Percentiles rank a stretch among this genome's conserved stretches.
These are phyloP conservation scores for Pterocarpus santalinus DNA, from an alignment of 306 rosid species.

Conservation along the genomic window DNA sequence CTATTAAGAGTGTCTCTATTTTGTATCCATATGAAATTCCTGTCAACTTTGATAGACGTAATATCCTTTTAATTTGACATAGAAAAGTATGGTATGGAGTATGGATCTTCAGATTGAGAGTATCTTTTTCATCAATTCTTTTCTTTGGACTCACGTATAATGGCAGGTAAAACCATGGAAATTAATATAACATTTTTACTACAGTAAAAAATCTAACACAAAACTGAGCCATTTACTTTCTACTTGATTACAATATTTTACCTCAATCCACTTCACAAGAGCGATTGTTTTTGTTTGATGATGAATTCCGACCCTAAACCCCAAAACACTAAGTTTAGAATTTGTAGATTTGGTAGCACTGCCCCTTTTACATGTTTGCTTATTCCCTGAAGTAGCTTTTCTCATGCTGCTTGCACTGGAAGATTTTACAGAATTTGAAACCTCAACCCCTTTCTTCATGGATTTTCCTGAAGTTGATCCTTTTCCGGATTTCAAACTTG, in stretches of 20 bases:
- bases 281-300: constrained; percentile 38
- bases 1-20: neutral
- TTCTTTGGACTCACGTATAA: neutral
- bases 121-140: neutral
- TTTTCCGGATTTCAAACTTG: constrained; percentile 51
- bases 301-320: constrained; percentile 82
- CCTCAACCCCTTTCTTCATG: constrained; percentile 50
- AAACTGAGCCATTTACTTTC: constrained; percentile 36
- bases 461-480: constrained; percentile 47
- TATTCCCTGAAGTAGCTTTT: constrained; percentile 61
- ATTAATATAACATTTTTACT: constrained; percentile 34
- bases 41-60: neutral
- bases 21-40: constrained; percentile 4
- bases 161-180: constrained; percentile 27
- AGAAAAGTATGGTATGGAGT: neutral
- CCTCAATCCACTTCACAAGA: constrained; percentile 48
- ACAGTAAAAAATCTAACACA: constrained; percentile 40
- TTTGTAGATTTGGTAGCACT: constrained; percentile 55
- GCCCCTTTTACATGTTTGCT: constrained; percentile 54
- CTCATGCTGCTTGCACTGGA: constrained; percentile 49
- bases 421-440: constrained; percentile 51
- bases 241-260: constrained; percentile 10
- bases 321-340: constrained; percentile 81
- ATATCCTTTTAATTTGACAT: neutral
- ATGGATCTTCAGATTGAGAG: neutral